A percentile compares a stretch with the other conserved stretches of the same genome.
These are phyloP conservation scores for Akanthomyces uredinophilus DNA, from an alignment of 2,329 filamentous ascomycete species.

Conservation along the genomic window DNA sequence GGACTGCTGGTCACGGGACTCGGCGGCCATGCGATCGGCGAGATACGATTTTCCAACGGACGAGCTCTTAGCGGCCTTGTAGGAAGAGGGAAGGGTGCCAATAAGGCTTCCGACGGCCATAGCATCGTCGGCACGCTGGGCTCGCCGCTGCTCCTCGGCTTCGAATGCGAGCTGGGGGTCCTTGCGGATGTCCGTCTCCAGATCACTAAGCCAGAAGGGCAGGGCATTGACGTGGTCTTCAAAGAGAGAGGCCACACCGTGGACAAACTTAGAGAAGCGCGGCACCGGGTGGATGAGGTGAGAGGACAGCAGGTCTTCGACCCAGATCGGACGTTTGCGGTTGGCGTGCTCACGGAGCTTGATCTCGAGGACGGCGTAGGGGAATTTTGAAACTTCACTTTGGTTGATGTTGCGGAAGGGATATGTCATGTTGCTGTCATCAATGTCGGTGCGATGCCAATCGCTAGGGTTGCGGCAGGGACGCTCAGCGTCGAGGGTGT, in stretches of 20 bases:
- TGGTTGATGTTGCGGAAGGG: conserved; percentile 85
- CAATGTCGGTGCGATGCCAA: conserved; percentile 91
- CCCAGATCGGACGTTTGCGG: conserved; percentile 74
- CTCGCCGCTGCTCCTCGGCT: conserved; percentile 79
- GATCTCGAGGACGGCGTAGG: conserved; percentile 86
- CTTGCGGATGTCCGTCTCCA: conserved; percentile 89
- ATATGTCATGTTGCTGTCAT: conserved; percentile 74
- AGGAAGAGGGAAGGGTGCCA: conserved; percentile 50
- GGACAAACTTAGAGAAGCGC: conserved; percentile 94
- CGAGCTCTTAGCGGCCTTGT: conserved; percentile 58
- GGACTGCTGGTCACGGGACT: conserved; percentile 31
- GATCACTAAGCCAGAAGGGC: conserved; percentile 90
- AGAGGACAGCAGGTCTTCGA: conserved; percentile 85
- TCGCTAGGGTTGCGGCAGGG: conserved; percentile 82
- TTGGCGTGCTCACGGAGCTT: conserved; percentile 67
- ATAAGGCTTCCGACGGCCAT: conserved; percentile 86
- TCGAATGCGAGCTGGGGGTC: conserved; percentile 89
- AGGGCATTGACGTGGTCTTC: conserved; percentile 95
- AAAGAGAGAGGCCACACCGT: conserved; percentile 85
- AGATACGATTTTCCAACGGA: conserved; percentile 63
- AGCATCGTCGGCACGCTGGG: conserved; percentile 78
- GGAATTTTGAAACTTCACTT: conserved; percentile 86
- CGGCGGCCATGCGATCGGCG: conserved; percentile 48
- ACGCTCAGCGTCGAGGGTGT: conserved; percentile 71
- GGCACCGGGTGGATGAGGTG: conserved; percentile 87